Conservation (phyloP, 257 asterid species). For the Nicotiana sylvestris region DNA sequence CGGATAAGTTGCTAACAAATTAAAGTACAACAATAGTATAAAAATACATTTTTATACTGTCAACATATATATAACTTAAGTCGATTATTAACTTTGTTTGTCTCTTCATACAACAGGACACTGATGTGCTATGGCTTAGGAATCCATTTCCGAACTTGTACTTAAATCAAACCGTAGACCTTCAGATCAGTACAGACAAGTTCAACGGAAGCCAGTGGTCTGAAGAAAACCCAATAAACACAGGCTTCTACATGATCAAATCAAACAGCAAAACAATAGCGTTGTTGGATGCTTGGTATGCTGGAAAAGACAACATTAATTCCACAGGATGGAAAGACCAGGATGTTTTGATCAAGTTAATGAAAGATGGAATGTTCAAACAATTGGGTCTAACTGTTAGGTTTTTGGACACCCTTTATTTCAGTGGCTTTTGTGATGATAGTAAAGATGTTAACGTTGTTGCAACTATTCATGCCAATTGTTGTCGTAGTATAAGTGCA, state of each 20-base stretch:
- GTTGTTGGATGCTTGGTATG: conserved; percentile 56
- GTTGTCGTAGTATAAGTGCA: conserved; percentile 55
- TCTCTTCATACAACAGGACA: conserved; percentile 35
- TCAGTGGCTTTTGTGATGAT: conserved; percentile 59
- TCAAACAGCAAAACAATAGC: conserved; percentile 47
- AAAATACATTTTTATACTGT: no score
- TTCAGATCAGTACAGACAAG: conserved; percentile 53
- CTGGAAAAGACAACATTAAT: conserved; percentile 14
- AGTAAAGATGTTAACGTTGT: conserved; percentile 31
- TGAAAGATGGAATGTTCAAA: conserved; percentile 14
- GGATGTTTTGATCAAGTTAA: conserved; percentile 42
- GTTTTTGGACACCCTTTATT: conserved; percentile 46
- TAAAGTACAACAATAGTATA: no score
- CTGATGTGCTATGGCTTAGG: conserved; percentile 65
- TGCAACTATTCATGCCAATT: conserved; percentile 64
- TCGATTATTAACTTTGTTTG: background rate
- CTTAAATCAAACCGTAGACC: conserved; percentile 29
- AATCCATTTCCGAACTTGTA: conserved; percentile 47
- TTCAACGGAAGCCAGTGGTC: conserved; percentile 44
- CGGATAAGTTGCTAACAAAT: no score
- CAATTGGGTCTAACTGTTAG: conserved; percentile 19
- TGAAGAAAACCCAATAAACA: conserved; percentile 40
- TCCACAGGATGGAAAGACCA: conserved; percentile 55
- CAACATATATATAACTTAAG: no score
- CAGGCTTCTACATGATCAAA: conserved; percentile 55